Percentiles rank a stretch among this genome's conserved stretches.
phyloP scores from a whole-genome alignment of 495 filamentous ascomycete genomes.

The Talaromyces thailandensis region DNA sequence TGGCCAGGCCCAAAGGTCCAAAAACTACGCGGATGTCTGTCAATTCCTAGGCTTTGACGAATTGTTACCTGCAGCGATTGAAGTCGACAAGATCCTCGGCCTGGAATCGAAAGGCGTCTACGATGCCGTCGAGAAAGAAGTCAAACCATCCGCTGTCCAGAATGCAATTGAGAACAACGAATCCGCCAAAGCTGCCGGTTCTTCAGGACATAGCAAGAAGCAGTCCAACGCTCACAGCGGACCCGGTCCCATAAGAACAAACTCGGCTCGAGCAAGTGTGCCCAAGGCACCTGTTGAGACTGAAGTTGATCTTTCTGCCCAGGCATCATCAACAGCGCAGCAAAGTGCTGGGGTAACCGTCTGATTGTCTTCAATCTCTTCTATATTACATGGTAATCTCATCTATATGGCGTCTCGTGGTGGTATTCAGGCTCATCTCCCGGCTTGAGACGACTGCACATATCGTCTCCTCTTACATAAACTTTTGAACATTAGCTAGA shows the following conservation, averaged over 20 bases:
- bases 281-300: constrained; percentile 15
- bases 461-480: neutral
- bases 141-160: constrained; percentile 36
- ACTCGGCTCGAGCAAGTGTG: constrained; percentile 17
- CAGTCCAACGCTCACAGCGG: constrained; percentile 14
- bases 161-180: constrained; percentile 44
- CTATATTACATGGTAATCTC: neutral
- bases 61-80: constrained; percentile 45
- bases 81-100: constrained; percentile 55
- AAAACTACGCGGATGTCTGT: constrained; percentile 57
- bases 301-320: constrained; percentile 5
- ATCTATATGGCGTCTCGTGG: neutral
- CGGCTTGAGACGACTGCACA: neutral
- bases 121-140: constrained; percentile 17
- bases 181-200: constrained; percentile 35
- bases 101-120: constrained; percentile 38
- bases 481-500: neutral
- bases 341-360: constrained; percentile 3
- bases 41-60: constrained; percentile 52
- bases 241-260: constrained; percentile 33
- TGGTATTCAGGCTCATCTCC: neutral
- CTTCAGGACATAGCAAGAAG: constrained; percentile 21
- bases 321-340: neutral
- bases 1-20: constrained; percentile 42
- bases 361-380: neutral